Conservation (phyloP, 2,329 filamentous ascomycete species). For the Macrophomina tecta region DNA sequence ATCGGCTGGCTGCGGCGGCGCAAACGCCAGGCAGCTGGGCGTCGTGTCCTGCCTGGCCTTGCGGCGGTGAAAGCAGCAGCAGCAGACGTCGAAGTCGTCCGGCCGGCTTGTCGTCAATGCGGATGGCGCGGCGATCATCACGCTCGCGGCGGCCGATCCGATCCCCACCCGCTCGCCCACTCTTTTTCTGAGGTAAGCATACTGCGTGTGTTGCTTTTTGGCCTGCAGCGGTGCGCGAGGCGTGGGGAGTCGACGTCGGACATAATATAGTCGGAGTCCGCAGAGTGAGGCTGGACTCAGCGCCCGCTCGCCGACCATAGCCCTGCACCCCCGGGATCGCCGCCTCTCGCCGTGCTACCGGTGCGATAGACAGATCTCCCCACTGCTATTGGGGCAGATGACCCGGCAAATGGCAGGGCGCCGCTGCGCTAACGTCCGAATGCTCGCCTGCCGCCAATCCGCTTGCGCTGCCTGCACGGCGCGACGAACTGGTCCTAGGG, state of each 20-base stretch:
- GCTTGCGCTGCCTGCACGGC: background rate
- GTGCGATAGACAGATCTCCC: conserved; percentile 17
- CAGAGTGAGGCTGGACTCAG: conserved; percentile 2
- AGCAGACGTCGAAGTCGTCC: background rate
- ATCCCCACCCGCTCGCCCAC: conserved; percentile 1
- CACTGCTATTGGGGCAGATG: conserved; percentile 7
- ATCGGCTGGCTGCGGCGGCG: conserved; percentile 14
- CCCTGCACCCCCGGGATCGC: background rate
- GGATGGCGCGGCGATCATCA: conserved; percentile 19
- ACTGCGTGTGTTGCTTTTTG: conserved; percentile 8
- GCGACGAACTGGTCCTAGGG: conserved; percentile 14
- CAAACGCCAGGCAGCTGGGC: background rate
- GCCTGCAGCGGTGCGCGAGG: conserved; percentile 4
- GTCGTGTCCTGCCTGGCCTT: background rate
- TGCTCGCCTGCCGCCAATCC: background rate
- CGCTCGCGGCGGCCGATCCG: conserved; percentile 22
- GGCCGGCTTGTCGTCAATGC: conserved; percentile 14
- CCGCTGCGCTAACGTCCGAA: background rate
- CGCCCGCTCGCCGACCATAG: background rate
- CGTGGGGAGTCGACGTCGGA: conserved; percentile 5
- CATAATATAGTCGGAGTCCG: background rate
- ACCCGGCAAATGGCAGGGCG: background rate
- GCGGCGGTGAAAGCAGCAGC: background rate
- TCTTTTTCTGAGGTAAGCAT: background rate
- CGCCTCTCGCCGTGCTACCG: conserved; percentile 9